These are phyloP conservation scores for Colletotrichum tropicicola DNA, from an alignment of 2,329 filamentous ascomycete species.

Conservation along the genomic window DNA sequence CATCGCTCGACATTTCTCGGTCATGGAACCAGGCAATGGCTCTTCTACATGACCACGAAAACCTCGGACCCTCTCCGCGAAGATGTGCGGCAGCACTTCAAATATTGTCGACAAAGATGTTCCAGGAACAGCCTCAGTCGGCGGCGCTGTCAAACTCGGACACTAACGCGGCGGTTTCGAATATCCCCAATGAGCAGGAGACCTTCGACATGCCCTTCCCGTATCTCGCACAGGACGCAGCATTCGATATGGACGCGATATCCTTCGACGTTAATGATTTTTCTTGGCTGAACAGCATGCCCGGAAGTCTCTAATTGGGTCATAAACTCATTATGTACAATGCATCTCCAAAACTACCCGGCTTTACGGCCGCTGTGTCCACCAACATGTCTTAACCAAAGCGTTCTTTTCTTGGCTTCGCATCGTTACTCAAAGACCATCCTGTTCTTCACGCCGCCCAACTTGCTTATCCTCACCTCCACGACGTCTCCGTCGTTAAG, in stretches of 20 bases:
- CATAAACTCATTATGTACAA: background rate
- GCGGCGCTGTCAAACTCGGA: background rate
- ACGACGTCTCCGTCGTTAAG: conserved; percentile 53
- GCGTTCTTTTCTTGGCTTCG: background rate
- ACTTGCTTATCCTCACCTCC: conserved; percentile 49
- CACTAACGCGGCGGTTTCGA: background rate
- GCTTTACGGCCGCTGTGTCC: background rate
- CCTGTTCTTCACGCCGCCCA: conserved; percentile 45
- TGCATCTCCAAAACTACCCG: background rate
- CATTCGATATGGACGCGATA: conserved; percentile 37
- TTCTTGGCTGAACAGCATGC: conserved; percentile 44
- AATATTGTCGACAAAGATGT: conserved; percentile 44
- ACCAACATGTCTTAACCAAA: background rate
- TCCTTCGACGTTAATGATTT: conserved; percentile 42
- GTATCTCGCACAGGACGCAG: conserved; percentile 11
- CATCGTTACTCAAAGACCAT: conserved; percentile 44
- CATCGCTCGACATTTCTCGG: conserved; percentile 34
- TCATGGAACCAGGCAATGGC: conserved; percentile 45
- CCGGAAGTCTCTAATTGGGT: conserved; percentile 37
- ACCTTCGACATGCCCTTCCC: conserved; percentile 19
- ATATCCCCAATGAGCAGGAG: conserved; percentile 4
- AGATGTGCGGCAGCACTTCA: conserved; percentile 44
- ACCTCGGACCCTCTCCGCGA: conserved; percentile 42
- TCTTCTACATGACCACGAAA: conserved; percentile 42
- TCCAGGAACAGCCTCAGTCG: conserved; percentile 35